phyloP scores from a whole-genome alignment of 1,139 yeast species.

The Protomyces inundatus region DNA sequence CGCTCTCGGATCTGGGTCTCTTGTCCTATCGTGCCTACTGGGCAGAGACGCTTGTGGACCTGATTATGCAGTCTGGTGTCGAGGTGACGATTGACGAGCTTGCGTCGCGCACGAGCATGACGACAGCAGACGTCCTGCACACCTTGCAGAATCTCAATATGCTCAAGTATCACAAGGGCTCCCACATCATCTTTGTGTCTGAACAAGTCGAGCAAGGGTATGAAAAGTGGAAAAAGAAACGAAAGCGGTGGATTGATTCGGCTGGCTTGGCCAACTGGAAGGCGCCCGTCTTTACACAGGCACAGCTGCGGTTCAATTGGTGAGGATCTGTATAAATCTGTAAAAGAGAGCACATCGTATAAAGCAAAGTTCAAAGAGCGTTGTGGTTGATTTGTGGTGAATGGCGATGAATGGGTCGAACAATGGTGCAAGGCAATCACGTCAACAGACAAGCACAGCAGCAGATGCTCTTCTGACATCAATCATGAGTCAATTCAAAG shows the following conservation, averaged over 20 bases:
- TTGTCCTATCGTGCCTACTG: slow-evolving; percentile 92
- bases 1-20: slow-evolving; percentile 87
- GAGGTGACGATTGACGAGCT: slow-evolving; percentile 92
- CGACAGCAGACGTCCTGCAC: slow-evolving; percentile 90
- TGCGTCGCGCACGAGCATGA: slow-evolving; percentile 82
- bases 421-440: background rate
- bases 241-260: slow-evolving; percentile 64
- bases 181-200: slow-evolving; percentile 85
- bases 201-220: slow-evolving; percentile 75
- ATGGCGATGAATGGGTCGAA: background rate
- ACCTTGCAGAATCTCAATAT: slow-evolving; percentile 87
- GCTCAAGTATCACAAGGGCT: slow-evolving; percentile 88
- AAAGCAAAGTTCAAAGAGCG: background rate
- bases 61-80: slow-evolving; percentile 59
- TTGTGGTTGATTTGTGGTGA: background rate
- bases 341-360: background rate
- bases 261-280: slow-evolving; percentile 67
- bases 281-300: slow-evolving; percentile 54
- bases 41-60: slow-evolving; percentile 80
- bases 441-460: too few species aligned
- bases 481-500: background rate
- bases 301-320: slow-evolving; percentile 24
- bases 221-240: slow-evolving; percentile 66
- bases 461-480: background rate
- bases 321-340: background rate